Conservation (phyloP, 495 filamentous ascomycete species). For the Hypoxylon cercidicola region DNA sequence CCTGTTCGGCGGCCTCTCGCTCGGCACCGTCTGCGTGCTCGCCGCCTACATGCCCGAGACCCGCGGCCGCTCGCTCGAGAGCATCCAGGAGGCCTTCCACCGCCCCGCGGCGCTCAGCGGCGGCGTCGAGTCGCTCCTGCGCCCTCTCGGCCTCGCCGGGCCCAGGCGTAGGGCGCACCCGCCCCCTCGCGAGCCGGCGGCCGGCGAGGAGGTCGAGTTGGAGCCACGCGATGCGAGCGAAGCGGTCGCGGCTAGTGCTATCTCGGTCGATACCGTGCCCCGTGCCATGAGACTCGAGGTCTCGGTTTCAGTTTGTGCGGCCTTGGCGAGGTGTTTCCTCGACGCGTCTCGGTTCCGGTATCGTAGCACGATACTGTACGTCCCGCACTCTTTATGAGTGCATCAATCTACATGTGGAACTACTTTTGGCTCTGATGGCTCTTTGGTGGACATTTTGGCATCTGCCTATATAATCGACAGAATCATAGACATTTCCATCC, state of each 20-base stretch:
- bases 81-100: constrained; percentile 67
- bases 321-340: too few species aligned
- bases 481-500: too few species aligned
- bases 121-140: constrained; percentile 14
- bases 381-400: too few species aligned
- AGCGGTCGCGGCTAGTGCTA: constrained; percentile 23
- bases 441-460: too few species aligned
- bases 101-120: constrained; percentile 29
- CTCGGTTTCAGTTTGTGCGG: constrained; percentile 5
- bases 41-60: constrained; percentile 70
- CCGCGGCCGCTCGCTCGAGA: constrained; percentile 63
- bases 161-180: constrained; percentile 19
- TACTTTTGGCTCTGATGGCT: too few species aligned
- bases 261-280: constrained; percentile 28
- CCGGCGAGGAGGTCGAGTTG: constrained; percentile 34
- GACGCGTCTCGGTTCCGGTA: too few species aligned
- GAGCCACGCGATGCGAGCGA: constrained; percentile 11
- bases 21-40: constrained; percentile 62
- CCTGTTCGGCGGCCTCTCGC: constrained; percentile 61
- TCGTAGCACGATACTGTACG: too few species aligned
- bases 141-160: constrained; percentile 16
- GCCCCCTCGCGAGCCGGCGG: constrained; percentile 5
- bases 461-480: too few species aligned
- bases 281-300: constrained; percentile 36
- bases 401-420: too few species aligned